Base-by-base conservation (phyloP, 495 filamentous ascomycete species). In the Penicillium soppii region DNA sequence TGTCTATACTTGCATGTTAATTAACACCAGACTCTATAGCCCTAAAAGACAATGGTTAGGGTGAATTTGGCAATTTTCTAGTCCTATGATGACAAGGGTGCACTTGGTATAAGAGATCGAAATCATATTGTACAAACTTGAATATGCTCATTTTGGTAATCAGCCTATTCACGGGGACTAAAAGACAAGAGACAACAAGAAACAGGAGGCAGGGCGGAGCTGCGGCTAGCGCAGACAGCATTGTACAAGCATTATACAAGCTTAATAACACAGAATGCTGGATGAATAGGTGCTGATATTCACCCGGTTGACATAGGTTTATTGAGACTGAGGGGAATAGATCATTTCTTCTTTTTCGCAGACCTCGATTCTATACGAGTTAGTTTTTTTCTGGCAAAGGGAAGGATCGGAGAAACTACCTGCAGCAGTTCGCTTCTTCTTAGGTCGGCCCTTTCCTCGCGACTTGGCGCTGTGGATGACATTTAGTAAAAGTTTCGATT, bases 391-490 rank as follows among this genome's bases (percentile, higher is more conserved):
- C 29, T 2, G 37, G 21, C 22, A 23, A 7, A 19, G 21, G 8
- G 4, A 40, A n/a, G 7, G 16, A 22, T 15, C 5, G 29, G 8
- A 30, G 26, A 35, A 66, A 74, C 69, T 80, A 90, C 88, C 82
- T 62, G 80, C 75, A 47, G 78, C 76, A 21, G 75, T 83, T 66
- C 76, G 82, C 75, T 92, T 94, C 82, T 96, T 97, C 79, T 91
- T 95, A 16, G 92, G 91, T 23, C 89, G 79, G 12, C 88, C 89
- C 72, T 97, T 97, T 41, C 92, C 94, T 67, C 89, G 84, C 13
- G 76, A 61, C 74, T 87, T 94, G 60, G 85, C 70, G 55, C 84
- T 89, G 58, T 29, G 10, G 17, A 29, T 56, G 17, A 23, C 19
- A 29, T 32, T 39, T 27, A 54, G 38, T 29, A 23, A 2, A 7